Evolutionary conservation across 2,329 filamentous ascomycete species (phyloP), one percentile per base, ranked within the genome.

Genomic region (Fusarium dimerum): DNA sequence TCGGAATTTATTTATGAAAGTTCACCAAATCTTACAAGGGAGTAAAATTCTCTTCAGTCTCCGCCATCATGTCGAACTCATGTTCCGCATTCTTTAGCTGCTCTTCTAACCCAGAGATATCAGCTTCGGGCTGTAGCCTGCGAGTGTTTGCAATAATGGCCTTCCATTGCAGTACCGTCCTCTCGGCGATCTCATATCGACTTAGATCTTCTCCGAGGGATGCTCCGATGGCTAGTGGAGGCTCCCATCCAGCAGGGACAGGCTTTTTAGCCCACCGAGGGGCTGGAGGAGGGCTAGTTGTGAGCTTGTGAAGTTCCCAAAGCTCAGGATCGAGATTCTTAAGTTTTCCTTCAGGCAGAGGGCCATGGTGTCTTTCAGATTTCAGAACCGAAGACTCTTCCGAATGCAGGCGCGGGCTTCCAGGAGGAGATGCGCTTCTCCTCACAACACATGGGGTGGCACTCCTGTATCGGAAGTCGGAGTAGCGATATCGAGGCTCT

Each of bases 161-260:
- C 39, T 65, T 59, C 63, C 63, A 65, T 43, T 65, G 63, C 17
- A 64, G 42, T 1, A 63, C 56, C 8, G 47, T 51, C 15, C 63
- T 54, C 29, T 64, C 57, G 40, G 63, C 63, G 40, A 59, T 44
- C 41, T 65, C 63, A 10, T 66, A 17, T 2, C 53, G 53, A 10
- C 63, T 65, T 4, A 65, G 40, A 5, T 64, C 59, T 10, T 60
- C 49, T 12, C 63, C 63, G 13, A 65, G 52, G 13, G 61, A 54
- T 6, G 59, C 56, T 0, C 63, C 63, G 8, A 66, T 48, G 5
- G 58, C 55, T 18, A 66, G 18, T n/a, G 63, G 63, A 15, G 63
- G 61, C 42, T 59, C 47, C 63, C 63, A 66, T 10, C 51, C 47
- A 2, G 40, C 20, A 30, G 62, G 57, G 3, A 57, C 47, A 15